phyloP scores from a whole-genome alignment of 768 basidiomycete species.

The Butyriboletus loyo region DNA sequence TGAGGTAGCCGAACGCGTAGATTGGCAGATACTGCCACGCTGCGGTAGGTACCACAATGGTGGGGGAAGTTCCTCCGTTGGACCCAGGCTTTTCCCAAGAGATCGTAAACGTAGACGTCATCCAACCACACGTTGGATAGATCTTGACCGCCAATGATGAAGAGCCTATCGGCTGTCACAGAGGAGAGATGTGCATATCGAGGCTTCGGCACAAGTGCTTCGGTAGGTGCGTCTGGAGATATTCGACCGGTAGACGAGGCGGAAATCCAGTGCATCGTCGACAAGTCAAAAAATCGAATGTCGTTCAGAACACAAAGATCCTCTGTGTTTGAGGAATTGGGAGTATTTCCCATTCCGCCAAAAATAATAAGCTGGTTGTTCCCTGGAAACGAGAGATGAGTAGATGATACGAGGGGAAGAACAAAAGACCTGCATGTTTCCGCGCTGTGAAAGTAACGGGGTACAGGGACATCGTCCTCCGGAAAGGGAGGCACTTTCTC shows the following conservation, averaged over 20 bases:
- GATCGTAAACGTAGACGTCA: conserved; percentile 88
- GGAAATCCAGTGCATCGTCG: conserved; percentile 69
- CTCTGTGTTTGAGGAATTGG: conserved; percentile 66
- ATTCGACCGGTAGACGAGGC: conserved; percentile 27
- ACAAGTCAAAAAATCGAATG: conserved; percentile 83
- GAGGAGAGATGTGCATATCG: conserved; percentile 95
- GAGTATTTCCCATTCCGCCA: conserved; percentile 89
- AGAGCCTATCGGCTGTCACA: conserved; percentile 77
- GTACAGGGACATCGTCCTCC: conserved; percentile 70
- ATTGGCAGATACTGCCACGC: conserved; percentile 78
- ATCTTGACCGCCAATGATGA: conserved; percentile 95
- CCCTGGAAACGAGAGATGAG: conserved; percentile 43
- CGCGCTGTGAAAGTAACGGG: conserved; percentile 94
- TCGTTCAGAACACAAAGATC: conserved; percentile 92
- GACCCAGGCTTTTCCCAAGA: conserved; percentile 71
- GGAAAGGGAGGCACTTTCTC: conserved; percentile 55
- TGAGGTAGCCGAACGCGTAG: conserved; percentile 66
- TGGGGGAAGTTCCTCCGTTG: conserved; percentile 77
- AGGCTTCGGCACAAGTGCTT: conserved; percentile 66
- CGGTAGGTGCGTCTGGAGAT: conserved; percentile 38
- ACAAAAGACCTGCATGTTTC: conserved; percentile 60
- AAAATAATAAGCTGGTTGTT: conserved; percentile 89
- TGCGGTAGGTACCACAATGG: conserved; percentile 96
- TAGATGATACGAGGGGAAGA: not conserved
- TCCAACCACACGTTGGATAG: conserved; percentile 91